Evolutionary conservation across 805 yeast species (phyloP).

Genomic region (Komagataella pseudopastoris): DNA sequence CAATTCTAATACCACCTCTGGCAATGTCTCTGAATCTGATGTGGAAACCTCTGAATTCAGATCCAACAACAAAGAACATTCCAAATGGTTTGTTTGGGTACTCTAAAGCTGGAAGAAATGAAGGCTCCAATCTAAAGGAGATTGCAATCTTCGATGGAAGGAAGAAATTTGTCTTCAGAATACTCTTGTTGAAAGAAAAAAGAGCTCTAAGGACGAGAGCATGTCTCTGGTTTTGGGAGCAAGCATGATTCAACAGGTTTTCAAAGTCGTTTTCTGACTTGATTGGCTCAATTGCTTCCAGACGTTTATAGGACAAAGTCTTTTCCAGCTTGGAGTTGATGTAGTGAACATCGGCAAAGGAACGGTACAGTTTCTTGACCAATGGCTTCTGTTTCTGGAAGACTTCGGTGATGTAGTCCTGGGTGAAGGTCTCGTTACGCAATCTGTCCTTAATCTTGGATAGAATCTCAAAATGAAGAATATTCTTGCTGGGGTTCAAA

Average conservation of each 20-base stretch:
- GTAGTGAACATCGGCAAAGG: slow-evolving; percentile 86
- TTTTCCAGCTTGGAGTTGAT: slow-evolving; percentile 54
- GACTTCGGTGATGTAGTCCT: slow-evolving; percentile 66
- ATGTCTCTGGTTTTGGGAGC: slow-evolving; percentile 73
- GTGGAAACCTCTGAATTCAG: slow-evolving; percentile 95
- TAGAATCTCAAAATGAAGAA: slow-evolving; percentile 64
- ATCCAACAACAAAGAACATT: slow-evolving; percentile 90
- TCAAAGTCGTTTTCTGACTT: slow-evolving; percentile 66
- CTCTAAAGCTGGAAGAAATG: slow-evolving; percentile 71
- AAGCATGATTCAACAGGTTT: slow-evolving; percentile 46
- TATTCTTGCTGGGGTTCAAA: slow-evolving; percentile 45
- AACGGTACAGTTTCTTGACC: slow-evolving; percentile 73
- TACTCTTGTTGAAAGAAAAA: slow-evolving; percentile 70
- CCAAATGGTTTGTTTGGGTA: slow-evolving; percentile 92
- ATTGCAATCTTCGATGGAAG: slow-evolving; percentile 90
- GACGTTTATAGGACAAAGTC: slow-evolving; percentile 79
- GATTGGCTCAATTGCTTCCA: slow-evolving; percentile 65
- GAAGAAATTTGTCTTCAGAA: slow-evolving; percentile 89
- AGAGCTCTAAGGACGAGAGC: slow-evolving; percentile 71
- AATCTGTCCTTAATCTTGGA: slow-evolving; percentile 75
- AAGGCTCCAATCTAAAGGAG: slow-evolving; percentile 82
- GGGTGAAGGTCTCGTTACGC: slow-evolving; percentile 87
- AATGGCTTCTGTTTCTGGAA: slow-evolving; percentile 58
- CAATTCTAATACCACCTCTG: slow-evolving; percentile 96
- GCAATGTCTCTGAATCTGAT: slow-evolving; percentile 94